Base-by-base conservation (phyloP, 1,284 basidiomycete species). In the Apiotrichum gamsii region DNA sequence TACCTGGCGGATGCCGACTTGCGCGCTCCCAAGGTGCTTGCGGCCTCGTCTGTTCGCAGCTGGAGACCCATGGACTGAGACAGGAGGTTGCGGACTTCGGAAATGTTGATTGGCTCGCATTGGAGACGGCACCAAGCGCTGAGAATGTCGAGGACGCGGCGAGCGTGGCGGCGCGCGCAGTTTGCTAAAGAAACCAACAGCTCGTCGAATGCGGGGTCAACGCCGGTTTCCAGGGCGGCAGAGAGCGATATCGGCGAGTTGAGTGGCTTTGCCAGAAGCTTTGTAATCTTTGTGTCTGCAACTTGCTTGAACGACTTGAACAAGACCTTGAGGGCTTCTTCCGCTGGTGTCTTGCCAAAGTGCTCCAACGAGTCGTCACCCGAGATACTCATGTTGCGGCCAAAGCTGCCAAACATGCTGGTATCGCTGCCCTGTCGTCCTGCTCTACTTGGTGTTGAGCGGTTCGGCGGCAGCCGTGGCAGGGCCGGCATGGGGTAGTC, bases 121-220 rank as follows among this genome's bases (percentile, higher is more conserved):
- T 91, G 87, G 34, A 78, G 81, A 46, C 82, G 78, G 49, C 87
- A 79, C 93, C 93, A 97, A 18, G 85, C 82, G 76, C 85, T 84
- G 43, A 95, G 80, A 5, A 88, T 84, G 53, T 91, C 87, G 28
- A 94, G 78, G 5, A 96, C 89, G 31, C 83, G 80, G 58, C 89
- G 86, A 3, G 88, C 78, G 50, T 89, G 83, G 45, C 86, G 87
- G 51, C 84, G 82, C 2, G 88, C 88, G 47, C 94, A 84, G 62
- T 88, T 86, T 9, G 86, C 88, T 4, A 97, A 78, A 2, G 90
- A 89, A 6, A 80, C 76, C 25, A 95, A 77, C 5, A 85, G 78
- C 24, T 84, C 81, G 63, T 95, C 90, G 56, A 94, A 87, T 47
- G 82, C 79, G 2, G 78, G 67, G 61, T 94, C 89, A 2, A 84